Percentiles rank a stretch among this genome's conserved stretches.
Evolutionary conservation across 169 alveolate genomes (phyloP).

Genomic region (Pseudocohnilembus persalinus): DNA sequence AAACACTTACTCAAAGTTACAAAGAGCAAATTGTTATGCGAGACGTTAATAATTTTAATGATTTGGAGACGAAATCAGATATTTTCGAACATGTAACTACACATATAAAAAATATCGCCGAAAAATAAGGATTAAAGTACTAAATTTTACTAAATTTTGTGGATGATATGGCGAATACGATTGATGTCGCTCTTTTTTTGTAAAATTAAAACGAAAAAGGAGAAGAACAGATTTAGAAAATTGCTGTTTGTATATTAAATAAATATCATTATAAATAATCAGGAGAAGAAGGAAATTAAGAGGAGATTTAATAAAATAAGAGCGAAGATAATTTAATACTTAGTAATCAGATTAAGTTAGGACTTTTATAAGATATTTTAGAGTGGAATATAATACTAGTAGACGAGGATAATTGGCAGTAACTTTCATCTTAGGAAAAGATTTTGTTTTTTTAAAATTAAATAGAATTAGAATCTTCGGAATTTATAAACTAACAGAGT

Average conservation of each 20-base stretch:
- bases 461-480: neutral
- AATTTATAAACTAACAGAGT: neutral
- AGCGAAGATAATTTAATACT: neutral
- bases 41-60: neutral
- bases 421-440: neutral
- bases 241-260: constrained; percentile 15
- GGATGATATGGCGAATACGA: constrained; percentile 16
- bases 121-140: neutral
- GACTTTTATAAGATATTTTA: constrained; percentile 1
- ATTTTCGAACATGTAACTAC: neutral
- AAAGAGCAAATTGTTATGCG: constrained; percentile 6
- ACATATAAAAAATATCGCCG: neutral
- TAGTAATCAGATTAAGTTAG: neutral
- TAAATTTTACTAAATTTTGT: constrained; percentile 5
- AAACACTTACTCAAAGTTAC: neutral
- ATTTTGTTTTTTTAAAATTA: constrained; percentile 2
- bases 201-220: neutral
- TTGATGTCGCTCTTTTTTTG: constrained; percentile 12
- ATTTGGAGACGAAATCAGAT: neutral
- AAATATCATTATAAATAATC: constrained; percentile 1
- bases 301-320: too few relatives aligned
- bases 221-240: neutral
- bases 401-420: constrained; percentile 8
- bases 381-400: constrained; percentile 14
- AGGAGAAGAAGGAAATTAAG: neutral